Evolutionary conservation across 1,284 basidiomycete genomes (phyloP).

Genomic region (Trametes polyzona): DNA sequence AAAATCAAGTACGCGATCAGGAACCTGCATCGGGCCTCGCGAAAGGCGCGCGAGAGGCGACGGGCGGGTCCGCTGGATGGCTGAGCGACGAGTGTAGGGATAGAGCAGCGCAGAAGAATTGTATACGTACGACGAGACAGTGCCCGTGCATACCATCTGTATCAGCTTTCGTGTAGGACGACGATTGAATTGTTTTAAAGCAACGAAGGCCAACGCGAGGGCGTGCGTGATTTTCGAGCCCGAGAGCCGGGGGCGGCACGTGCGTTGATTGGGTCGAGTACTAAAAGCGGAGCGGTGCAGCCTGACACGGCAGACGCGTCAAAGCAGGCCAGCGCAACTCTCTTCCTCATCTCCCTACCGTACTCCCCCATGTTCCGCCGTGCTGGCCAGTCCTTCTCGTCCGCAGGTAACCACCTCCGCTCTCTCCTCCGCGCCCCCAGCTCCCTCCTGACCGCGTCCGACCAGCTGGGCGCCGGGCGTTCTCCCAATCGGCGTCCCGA

Average conservation of each 20-base stretch:
- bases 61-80: conserved; percentile 49
- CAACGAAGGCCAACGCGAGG: too few species aligned
- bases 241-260: conserved; percentile 19
- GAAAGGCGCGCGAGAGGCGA: conserved; percentile 71
- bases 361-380: conserved; percentile 67
- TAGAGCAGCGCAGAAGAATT: conserved; percentile 14
- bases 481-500: conserved; percentile 76
- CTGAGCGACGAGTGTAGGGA: conserved; percentile 26
- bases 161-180: not conserved
- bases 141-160: conserved; percentile 6
- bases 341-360: conserved; percentile 32
- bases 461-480: conserved; percentile 71
- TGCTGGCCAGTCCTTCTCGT: conserved; percentile 57
- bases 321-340: conserved; percentile 25
- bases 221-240: conserved; percentile 7
- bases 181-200: not conserved
- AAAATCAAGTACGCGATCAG: conserved; percentile 81
- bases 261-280: conserved; percentile 17
- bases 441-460: conserved; percentile 15
- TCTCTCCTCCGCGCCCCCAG: not conserved
- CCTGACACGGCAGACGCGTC: conserved; percentile 14
- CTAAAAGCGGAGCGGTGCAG: conserved; percentile 22
- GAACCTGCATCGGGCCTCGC: conserved; percentile 63
- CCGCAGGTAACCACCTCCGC: conserved; percentile 47
- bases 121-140: conserved; percentile 17